phyloP scores from a whole-genome alignment of 2,329 filamentous ascomycete species.

The Phialophora tarda region DNA sequence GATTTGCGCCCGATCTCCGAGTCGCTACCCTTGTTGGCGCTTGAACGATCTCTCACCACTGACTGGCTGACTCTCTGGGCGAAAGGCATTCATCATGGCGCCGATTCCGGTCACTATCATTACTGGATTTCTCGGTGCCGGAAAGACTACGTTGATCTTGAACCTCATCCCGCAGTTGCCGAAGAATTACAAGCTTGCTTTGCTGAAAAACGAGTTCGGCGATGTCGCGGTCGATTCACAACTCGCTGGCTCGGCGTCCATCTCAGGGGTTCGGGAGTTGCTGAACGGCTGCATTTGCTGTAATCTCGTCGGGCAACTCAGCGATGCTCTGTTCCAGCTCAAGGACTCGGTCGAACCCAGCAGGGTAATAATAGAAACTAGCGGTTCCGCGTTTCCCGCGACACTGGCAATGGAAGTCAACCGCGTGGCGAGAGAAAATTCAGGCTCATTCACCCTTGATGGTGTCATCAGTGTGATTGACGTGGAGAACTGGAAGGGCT shows the following conservation, averaged over 20 bases:
- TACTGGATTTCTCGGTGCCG: conserved; percentile 93
- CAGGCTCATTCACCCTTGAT: conserved; percentile 73
- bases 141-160: conserved; percentile 94
- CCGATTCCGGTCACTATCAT: conserved; percentile 91
- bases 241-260: conserved; percentile 79
- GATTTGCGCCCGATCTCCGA: not conserved
- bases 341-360: conserved; percentile 68
- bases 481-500: conserved; percentile 93
- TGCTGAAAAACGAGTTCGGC: conserved; percentile 98
- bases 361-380: conserved; percentile 92
- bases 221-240: conserved; percentile 93
- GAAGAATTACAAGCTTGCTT: conserved; percentile 79
- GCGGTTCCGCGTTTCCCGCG: conserved; percentile 83
- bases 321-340: conserved; percentile 78
- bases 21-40: not conserved
- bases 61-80: not conserved
- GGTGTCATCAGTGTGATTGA: conserved; percentile 90
- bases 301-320: conserved; percentile 92
- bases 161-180: conserved; percentile 91
- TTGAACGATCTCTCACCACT: conserved; percentile 1
- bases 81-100: conserved; percentile 55
- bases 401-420: conserved; percentile 92
- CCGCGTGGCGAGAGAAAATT: conserved; percentile 68
- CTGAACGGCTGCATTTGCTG: conserved; percentile 99
- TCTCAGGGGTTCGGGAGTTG: conserved; percentile 88